Base-by-base conservation (phyloP, 345 rosid species). In the Mercurialis annua region DNA sequence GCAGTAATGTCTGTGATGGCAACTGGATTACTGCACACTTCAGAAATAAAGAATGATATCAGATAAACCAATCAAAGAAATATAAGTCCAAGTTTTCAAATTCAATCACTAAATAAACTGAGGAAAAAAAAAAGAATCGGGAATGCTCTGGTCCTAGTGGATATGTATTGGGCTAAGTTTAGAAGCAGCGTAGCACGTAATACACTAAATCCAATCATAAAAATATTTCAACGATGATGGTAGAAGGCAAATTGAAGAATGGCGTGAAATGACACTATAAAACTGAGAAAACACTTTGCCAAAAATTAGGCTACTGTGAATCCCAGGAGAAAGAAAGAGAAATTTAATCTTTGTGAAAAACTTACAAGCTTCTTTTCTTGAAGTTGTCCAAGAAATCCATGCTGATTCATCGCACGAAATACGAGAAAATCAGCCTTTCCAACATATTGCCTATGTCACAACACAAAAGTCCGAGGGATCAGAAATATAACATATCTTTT, bases 361-460 rank as follows among this genome's bases (percentile, higher is more conserved):
- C 95, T 86, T 77, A 94, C 99, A 77, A 94, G 99, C 79, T 94
- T 94, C 83, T 94, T 94, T 73, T 91, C 97, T 80, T 89, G 99
- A 64, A 94, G 84, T 66, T 89, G 97, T 68, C 92, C 98, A 59
- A 94, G 92, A 76, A 91, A 89, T 40, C 96, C 96, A 79, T 94
- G 99, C 70, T 86, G 97, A 82, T 86, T 88, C 98, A 92, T 82
- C 52, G 99, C 93, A 49, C 97, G 92, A 76, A 94, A 94, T 65
- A 86, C 99, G 60, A 92, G 86, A 78, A 88, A 92, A 85, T 88
- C 98, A 49, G 97, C 96, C 83, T 94, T 94, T 67, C 96, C 97
- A 65, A 86, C 96, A 70, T 94, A 94, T 76, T 87, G 92, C 86
- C 99, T 94, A 70, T 59, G 26, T 43, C 68, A 65, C n/a, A 33